These are phyloP conservation scores for Boletales sp. DNA, from an alignment of 768 basidiomycete species.

Conservation along the genomic window DNA sequence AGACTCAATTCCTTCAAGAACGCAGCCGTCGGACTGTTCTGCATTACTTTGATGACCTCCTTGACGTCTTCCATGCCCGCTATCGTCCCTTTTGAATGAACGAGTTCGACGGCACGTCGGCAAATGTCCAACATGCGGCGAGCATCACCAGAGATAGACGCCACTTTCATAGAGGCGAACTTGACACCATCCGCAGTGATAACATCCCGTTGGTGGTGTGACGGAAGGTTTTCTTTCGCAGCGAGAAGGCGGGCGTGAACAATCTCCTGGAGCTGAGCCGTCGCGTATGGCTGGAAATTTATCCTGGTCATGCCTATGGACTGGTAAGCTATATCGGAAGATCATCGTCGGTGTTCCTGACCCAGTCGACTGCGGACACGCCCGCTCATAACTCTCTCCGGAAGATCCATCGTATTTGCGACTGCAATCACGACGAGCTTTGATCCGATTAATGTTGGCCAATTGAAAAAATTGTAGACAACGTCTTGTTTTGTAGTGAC, in stretches of 20 bases:
- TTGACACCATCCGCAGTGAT: constrained; percentile 72
- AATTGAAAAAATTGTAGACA: constrained; percentile 99
- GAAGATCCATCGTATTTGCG: constrained; percentile 97
- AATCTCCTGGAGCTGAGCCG: constrained; percentile 75
- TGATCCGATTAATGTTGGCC: constrained; percentile 88
- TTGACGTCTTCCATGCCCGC: constrained; percentile 72
- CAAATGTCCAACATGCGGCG: constrained; percentile 91
- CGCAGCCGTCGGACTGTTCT: constrained; percentile 85
- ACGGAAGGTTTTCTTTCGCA: constrained; percentile 46
- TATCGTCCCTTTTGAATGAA: constrained; percentile 44
- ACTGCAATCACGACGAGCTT: constrained; percentile 94
- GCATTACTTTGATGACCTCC: constrained; percentile 80
- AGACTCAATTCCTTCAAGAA: constrained; percentile 80
- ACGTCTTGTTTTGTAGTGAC: constrained; percentile 97
- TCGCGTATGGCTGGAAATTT: constrained; percentile 88
- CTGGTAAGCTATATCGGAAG: background rate
- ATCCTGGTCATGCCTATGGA: constrained; percentile 79
- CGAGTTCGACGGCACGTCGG: constrained; percentile 85
- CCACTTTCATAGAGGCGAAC: constrained; percentile 78
- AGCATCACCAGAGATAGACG: constrained; percentile 88
- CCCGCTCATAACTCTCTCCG: constrained; percentile 89
- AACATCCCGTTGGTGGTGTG: constrained; percentile 48
- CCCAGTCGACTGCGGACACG: constrained; percentile 91
- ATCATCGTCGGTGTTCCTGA: constrained; percentile 30
- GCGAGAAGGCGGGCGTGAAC: constrained; percentile 76